Percentiles rank a stretch among this genome's conserved stretches.
These are phyloP conservation scores for Blastobotrys parvus DNA, from an alignment of 805 yeast genomes.

Conservation along the genomic window DNA sequence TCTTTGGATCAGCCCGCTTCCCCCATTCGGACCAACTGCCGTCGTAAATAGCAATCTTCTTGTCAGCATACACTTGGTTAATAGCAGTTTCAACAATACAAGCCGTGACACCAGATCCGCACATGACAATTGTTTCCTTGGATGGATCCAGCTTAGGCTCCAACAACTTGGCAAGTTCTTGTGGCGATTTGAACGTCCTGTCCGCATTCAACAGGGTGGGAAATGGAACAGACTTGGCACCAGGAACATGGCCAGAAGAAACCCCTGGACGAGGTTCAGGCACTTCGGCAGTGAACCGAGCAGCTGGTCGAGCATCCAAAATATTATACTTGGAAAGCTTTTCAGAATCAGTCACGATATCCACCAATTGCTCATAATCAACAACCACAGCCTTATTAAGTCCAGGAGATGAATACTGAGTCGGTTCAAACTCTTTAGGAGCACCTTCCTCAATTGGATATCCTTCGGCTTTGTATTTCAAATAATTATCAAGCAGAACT, in stretches of 20 bases:
- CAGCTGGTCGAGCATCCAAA: slow-evolving; percentile 75
- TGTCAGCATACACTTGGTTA: slow-evolving; percentile 31
- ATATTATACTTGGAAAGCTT: slow-evolving; percentile 36
- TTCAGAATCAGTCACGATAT: slow-evolving; percentile 43
- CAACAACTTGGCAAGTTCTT: slow-evolving; percentile 42
- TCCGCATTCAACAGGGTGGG: slow-evolving; percentile 45
- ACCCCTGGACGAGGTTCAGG: slow-evolving; percentile 89
- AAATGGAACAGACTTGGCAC: slow-evolving; percentile 72
- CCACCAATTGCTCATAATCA: slow-evolving; percentile 55
- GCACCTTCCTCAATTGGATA: slow-evolving; percentile 37
- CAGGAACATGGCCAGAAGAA: slow-evolving; percentile 84
- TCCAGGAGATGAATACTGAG: slow-evolving; percentile 21
- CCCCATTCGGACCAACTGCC: slow-evolving; percentile 71
- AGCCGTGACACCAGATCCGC: slow-evolving; percentile 97
- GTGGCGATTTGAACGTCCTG: slow-evolving; percentile 40
- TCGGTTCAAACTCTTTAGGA: slow-evolving; percentile 13
- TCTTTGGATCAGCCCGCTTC: slow-evolving; percentile 49
- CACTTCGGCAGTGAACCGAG: slow-evolving; percentile 66
- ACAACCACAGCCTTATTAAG: slow-evolving; percentile 45
- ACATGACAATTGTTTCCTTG: slow-evolving; percentile 75
- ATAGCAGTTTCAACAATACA: slow-evolving; percentile 72
- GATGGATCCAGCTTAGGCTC: slow-evolving; percentile 24
- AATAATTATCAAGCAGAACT: slow-evolving; percentile 61
- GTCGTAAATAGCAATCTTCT: slow-evolving; percentile 46
- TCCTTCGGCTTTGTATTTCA: slow-evolving; percentile 39